Base-by-base conservation (phyloP, 139 green algal genomes). In the Raphidocelis subcapitata region DNA sequence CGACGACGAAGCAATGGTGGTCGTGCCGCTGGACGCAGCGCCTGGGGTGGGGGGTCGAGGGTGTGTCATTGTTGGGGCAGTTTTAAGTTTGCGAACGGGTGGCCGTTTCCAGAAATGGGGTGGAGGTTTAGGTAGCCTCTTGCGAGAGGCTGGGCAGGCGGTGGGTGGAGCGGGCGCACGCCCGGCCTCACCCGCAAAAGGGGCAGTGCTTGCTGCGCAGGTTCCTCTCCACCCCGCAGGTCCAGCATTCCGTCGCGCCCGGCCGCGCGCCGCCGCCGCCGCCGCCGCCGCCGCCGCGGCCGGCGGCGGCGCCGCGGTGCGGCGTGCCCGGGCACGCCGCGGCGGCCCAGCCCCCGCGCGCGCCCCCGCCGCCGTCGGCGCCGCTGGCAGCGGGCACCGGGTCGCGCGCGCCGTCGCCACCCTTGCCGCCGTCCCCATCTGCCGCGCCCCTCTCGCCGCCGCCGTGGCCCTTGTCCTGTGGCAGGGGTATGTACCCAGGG, bases 1-100 rank as follows among this genome's bases (percentile, higher is more conserved):
- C 86, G 16, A 96, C 72, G 0, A 86, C 82, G 20, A 75, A 81
- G 73, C 91, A 96, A 74, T 96, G 91, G 65, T 96, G 91, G 75
- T 96, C 91, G 65, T 94, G 94, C 0, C 85, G 80, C 56, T 85
- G 75, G 28, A 78, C 72, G 54, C 72, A 78, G n/a, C 72, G 62
- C 46, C 72, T 72, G 72, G 62, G 28, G 16, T 15, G 46, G 46
- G 12, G 12, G 46, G 46, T 54, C 14, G 46, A 12, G 46, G 12
- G 46, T 15, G 15, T 20, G 32, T 24, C 26, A 36, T 28, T 15
- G 28, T n/a, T 21, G 28, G 33, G n/a, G n/a, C n/a, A n/a, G n/a
- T n/a, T n/a, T n/a, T n/a, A n/a, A n/a, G n/a, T n/a, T n/a, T n/a
- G n/a, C n/a, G n/a, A n/a, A n/a, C n/a, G n/a, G n/a, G n/a, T n/a